Conservation (phyloP, 2,329 filamentous ascomycete genomes). For the Cladosporium velox region DNA sequence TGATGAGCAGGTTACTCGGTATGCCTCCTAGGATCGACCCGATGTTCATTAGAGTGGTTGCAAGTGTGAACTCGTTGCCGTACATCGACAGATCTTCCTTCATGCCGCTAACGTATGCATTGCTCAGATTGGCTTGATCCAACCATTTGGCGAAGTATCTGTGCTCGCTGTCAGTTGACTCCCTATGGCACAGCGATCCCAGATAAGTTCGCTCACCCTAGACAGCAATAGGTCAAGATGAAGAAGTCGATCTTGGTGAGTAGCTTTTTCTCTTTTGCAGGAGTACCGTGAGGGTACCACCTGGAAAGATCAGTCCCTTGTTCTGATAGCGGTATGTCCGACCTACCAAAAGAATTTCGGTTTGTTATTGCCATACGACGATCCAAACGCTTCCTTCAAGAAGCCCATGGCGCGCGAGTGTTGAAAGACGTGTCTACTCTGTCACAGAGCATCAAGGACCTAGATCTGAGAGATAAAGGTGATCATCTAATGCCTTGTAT, state of each 20-base stretch:
- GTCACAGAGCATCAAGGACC: background rate
- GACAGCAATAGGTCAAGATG: constrained; percentile 25
- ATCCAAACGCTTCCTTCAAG: constrained; percentile 22
- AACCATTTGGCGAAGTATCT: constrained; percentile 6
- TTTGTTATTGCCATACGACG: constrained; percentile 23
- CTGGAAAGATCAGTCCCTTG: background rate
- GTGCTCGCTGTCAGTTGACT: background rate
- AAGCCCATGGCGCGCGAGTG: constrained; percentile 13
- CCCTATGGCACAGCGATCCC: too few relatives aligned
- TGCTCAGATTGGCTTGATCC: constrained; percentile 39
- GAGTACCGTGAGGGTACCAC: constrained; percentile 26
- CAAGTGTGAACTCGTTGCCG: constrained; percentile 43
- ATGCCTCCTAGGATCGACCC: constrained; percentile 44
- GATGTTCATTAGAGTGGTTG: constrained; percentile 23
- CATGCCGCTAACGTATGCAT: constrained; percentile 48
- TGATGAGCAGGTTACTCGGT: constrained; percentile 42
- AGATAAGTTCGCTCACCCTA: constrained; percentile 14
- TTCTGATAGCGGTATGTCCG: too few relatives aligned
- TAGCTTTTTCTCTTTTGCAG: constrained; percentile 23
- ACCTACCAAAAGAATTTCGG: constrained; percentile 26
- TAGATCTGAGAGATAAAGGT: background rate
- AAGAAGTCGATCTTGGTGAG: constrained; percentile 28
- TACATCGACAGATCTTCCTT: constrained; percentile 42
- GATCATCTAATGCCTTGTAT: background rate
- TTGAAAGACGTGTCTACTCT: background rate